phyloP scores from a whole-genome alignment of 345 rosid species.

The Mallotus nudiflorus region DNA sequence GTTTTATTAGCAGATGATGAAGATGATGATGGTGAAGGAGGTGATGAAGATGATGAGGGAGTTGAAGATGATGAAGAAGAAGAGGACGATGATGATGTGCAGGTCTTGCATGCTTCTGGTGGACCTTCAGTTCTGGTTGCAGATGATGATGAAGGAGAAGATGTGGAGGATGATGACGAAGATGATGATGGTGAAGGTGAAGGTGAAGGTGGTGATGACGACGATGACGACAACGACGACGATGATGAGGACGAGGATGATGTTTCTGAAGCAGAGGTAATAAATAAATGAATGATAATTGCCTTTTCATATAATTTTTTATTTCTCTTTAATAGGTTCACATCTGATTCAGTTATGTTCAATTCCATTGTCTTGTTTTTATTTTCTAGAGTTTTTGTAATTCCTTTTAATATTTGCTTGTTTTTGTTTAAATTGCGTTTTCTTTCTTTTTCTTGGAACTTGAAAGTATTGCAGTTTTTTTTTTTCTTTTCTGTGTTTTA shows the following conservation, averaged over 20 bases:
- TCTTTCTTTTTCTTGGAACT: too few relatives aligned
- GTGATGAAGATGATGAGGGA: conserved; percentile 44
- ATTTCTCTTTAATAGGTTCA: too few relatives aligned
- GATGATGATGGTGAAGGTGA: conserved; percentile 48
- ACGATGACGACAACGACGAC: conserved; percentile 21
- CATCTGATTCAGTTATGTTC: too few relatives aligned
- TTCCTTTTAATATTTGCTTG: too few relatives aligned
- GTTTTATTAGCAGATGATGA: conserved; percentile 53
- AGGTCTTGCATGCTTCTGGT: conserved; percentile 52
- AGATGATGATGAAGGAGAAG: conserved; percentile 57
- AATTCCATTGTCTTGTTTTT: too few relatives aligned
- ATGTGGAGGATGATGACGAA: conserved; percentile 44
- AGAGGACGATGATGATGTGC: conserved; percentile 50
- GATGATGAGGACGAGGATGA: conserved; percentile 21
- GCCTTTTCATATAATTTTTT: too few relatives aligned
- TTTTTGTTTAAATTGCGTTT: too few relatives aligned
- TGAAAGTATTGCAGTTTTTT: too few relatives aligned
- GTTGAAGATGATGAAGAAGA: conserved; percentile 52
- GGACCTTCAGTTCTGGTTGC: conserved; percentile 51
- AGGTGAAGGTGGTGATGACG: conserved; percentile 32
- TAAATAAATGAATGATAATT: too few relatives aligned
- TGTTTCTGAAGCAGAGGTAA: conserved; percentile 14
- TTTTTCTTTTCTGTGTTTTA: too few relatives aligned
- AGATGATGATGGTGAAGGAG: conserved; percentile 54
- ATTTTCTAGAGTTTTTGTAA: too few relatives aligned